Percentiles rank a stretch among this genome's conserved stretches.
These are phyloP conservation scores for Chaetomium globosum DNA, from an alignment of 2,329 filamentous ascomycete species.

Conservation along the genomic window DNA sequence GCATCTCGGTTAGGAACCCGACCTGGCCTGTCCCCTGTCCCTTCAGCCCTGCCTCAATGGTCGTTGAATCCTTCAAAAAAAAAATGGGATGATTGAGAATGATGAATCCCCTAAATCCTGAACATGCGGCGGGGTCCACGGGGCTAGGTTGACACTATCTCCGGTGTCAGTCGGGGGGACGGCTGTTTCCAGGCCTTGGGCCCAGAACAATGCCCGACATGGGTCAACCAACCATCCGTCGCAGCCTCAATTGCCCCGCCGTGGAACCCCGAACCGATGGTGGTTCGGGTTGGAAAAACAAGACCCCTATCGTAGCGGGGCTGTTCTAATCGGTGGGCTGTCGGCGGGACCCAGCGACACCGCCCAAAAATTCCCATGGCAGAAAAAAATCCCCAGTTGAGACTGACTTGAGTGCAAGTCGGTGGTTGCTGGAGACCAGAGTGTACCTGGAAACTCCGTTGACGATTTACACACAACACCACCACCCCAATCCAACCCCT, in stretches of 20 bases:
- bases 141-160: neutral
- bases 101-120: neutral
- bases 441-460: neutral
- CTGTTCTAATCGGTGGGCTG: conserved; percentile 3
- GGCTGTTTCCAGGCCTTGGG: neutral
- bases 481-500: neutral
- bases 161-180: neutral
- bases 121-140: no score
- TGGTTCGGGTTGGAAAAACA: conserved; percentile 11
- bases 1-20: neutral
- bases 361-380: conserved; percentile 37
- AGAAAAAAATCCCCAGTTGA: conserved; percentile 34
- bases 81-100: neutral
- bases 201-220: neutral
- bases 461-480: neutral
- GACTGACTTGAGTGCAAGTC: neutral
- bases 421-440: conserved; percentile 5
- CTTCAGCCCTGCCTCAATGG: neutral
- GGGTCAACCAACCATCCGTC: neutral
- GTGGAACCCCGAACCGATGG: neutral
- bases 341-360: conserved; percentile 25
- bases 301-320: conserved; percentile 19
- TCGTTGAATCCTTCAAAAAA: neutral
- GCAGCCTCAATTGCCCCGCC: neutral
- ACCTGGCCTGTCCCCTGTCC: no score